Evolutionary conservation across 1,284 basidiomycete species (phyloP).

Genomic region (Tremellales sp.): DNA sequence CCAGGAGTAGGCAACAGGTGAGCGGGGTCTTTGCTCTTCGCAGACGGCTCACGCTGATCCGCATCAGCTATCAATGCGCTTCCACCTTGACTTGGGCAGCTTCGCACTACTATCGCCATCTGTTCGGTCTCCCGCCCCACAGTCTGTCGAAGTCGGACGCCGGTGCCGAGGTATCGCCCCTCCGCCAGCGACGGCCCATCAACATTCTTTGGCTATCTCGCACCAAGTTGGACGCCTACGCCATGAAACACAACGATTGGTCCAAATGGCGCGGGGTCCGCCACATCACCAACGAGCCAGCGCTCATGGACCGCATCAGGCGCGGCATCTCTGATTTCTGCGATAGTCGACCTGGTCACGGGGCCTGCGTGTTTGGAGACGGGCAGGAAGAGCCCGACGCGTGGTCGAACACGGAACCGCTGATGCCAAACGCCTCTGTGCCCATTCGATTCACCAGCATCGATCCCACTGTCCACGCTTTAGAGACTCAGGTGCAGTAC

Average conservation of each 20-base stretch:
- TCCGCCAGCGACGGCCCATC: conserved; percentile 21
- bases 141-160: conserved; percentile 7
- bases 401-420: conserved; percentile 15
- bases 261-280: conserved; percentile 35
- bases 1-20: conserved; percentile 26
- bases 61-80: conserved; percentile 28
- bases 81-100: conserved; percentile 42
- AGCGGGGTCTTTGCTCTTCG: background rate
- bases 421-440: background rate
- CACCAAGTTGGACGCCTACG: conserved; percentile 32
- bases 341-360: background rate
- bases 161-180: conserved; percentile 2
- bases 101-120: conserved; percentile 41
- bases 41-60: background rate
- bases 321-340: conserved; percentile 23
- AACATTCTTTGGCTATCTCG: conserved; percentile 43
- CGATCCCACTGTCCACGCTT: conserved; percentile 38
- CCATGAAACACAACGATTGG: conserved; percentile 29
- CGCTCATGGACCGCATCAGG: conserved; percentile 22
- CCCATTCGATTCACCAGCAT: conserved; percentile 31
- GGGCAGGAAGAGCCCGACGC: conserved; percentile 27
- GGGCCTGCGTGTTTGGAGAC: conserved; percentile 29
- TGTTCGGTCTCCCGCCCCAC: conserved; percentile 35
- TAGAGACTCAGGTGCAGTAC: conserved; percentile 40
- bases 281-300: conserved; percentile 38